phyloP scores from a whole-genome alignment of 2,329 filamentous ascomycete species.

The Dothistroma pini region DNA sequence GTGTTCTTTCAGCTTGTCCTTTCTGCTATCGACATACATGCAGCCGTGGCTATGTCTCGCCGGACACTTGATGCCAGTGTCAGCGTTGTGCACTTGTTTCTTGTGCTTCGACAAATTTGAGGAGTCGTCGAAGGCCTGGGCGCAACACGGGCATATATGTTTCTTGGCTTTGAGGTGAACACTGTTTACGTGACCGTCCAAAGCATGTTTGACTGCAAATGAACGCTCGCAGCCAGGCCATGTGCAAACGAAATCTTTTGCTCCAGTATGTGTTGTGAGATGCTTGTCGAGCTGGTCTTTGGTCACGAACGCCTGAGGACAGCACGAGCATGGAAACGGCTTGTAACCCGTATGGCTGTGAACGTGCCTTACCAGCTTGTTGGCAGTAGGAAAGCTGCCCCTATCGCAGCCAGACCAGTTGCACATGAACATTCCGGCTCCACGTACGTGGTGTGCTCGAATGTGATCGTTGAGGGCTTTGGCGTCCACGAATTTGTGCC shows the following conservation, averaged over 20 bases:
- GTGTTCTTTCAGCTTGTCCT: slow-evolving; percentile 27
- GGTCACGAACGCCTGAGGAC: slow-evolving; percentile 59
- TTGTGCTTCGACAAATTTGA: slow-evolving; percentile 36
- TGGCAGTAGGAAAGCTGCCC: slow-evolving; percentile 35
- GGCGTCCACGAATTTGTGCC: slow-evolving; percentile 41
- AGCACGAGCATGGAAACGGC: slow-evolving; percentile 48
- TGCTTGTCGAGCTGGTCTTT: slow-evolving; percentile 67
- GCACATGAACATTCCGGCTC: slow-evolving; percentile 30
- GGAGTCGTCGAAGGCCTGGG: slow-evolving; percentile 36
- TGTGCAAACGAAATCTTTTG: slow-evolving; percentile 59
- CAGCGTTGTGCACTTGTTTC: slow-evolving; percentile 27
- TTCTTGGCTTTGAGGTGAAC: slow-evolving; percentile 53
- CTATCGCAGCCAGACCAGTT: slow-evolving; percentile 55
- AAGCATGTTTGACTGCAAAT: slow-evolving; percentile 65
- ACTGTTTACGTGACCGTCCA: slow-evolving; percentile 54
- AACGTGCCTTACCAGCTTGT: slow-evolving; percentile 61
- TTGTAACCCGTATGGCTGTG: slow-evolving; percentile 60
- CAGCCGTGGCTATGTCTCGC: slow-evolving; percentile 23
- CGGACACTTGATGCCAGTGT: slow-evolving; percentile 25
- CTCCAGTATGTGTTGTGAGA: slow-evolving; percentile 62
- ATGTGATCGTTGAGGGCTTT: slow-evolving; percentile 56
- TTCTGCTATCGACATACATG: slow-evolving; percentile 26
- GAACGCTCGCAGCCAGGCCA: slow-evolving; percentile 43
- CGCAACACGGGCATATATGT: slow-evolving; percentile 33
- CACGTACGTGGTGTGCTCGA: slow-evolving; percentile 47